A percentile compares a stretch with the other conserved stretches of the same genome.
These are phyloP conservation scores for Aspergillus aculeatus DNA, from an alignment of 2,329 filamentous ascomycete genomes.

Conservation along the genomic window DNA sequence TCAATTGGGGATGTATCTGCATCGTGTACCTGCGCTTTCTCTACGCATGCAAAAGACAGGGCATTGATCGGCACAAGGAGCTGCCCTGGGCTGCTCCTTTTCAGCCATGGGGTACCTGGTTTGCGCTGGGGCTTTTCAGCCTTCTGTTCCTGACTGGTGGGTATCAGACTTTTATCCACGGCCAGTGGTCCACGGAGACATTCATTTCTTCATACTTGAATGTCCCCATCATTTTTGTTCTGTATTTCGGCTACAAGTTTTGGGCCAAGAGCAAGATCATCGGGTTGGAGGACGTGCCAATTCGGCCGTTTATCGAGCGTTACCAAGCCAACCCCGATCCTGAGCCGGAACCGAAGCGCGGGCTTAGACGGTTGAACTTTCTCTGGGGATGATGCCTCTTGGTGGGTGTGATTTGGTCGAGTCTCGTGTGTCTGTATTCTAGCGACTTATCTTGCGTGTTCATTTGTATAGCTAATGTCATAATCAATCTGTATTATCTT, in stretches of 20 bases:
- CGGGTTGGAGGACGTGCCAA: conserved; percentile 32
- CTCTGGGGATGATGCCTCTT: conserved; percentile 22
- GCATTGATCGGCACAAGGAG: conserved; percentile 29
- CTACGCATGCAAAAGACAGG: conserved; percentile 42
- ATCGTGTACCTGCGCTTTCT: conserved; percentile 55
- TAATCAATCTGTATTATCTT: no score
- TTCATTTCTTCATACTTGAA: conserved; percentile 59
- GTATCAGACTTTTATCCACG: conserved; percentile 50
- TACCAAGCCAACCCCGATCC: conserved; percentile 29
- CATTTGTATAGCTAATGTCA: not conserved
- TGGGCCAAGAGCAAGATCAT: conserved; percentile 39
- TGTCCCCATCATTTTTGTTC: conserved; percentile 55
- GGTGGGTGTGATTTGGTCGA: not conserved
- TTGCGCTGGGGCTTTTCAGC: conserved; percentile 54
- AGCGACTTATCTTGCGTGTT: not conserved
- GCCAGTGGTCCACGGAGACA: conserved; percentile 55
- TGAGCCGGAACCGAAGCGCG: conserved; percentile 20
- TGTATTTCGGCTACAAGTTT: conserved; percentile 47
- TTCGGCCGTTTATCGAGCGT: conserved; percentile 36
- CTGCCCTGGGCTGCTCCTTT: conserved; percentile 52
- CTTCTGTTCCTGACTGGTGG: conserved; percentile 68
- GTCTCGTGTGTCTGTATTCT: not conserved
- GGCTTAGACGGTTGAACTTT: conserved; percentile 25
- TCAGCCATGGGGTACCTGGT: conserved; percentile 62
- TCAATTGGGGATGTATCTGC: conserved; percentile 61